Conservation (phyloP, 371 early-diverging fungal genomes). For the Lichtheimia corymbifera region DNA sequence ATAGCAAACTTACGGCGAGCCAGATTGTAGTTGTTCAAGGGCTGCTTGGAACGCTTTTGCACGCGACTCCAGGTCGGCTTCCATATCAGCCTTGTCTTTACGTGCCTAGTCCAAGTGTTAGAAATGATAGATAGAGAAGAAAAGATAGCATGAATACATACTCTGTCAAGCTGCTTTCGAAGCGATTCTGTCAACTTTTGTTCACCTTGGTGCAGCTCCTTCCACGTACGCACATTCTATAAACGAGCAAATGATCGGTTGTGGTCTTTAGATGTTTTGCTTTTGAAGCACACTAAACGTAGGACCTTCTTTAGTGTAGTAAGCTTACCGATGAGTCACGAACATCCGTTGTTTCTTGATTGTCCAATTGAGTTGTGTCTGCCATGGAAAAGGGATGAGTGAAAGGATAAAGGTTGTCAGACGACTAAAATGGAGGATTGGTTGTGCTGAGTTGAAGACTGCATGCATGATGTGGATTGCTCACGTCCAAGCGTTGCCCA, state of each 20-base stretch:
- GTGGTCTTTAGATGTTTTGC: too few relatives aligned
- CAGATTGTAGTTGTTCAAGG: conserved; percentile 32
- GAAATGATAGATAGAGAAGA: background rate
- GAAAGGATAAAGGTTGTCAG: too few relatives aligned
- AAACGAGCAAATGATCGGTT: background rate
- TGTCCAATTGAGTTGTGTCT: too few relatives aligned
- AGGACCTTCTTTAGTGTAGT: too few relatives aligned
- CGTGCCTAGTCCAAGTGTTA: conserved; percentile 33
- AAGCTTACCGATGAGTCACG: too few relatives aligned
- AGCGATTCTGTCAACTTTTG: conserved; percentile 40
- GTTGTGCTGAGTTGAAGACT: too few relatives aligned
- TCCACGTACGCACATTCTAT: conserved; percentile 19
- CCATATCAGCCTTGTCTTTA: conserved; percentile 45
- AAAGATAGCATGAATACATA: conserved; percentile 9
- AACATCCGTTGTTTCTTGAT: too few relatives aligned
- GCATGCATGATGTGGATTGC: too few relatives aligned
- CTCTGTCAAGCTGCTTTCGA: conserved; percentile 50
- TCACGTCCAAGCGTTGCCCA: too few relatives aligned
- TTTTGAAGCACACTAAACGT: too few relatives aligned
- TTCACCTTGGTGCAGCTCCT: conserved; percentile 32
- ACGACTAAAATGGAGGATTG: too few relatives aligned
- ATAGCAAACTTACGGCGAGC: conserved; percentile 20
- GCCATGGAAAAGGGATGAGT: too few relatives aligned
- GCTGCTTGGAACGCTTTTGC: conserved; percentile 41
- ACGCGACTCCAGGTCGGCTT: conserved; percentile 44